Evolutionary conservation across 345 rosid genomes (phyloP), one percentile per base, ranked within the genome.

Genomic region (Theobroma cacao): DNA sequence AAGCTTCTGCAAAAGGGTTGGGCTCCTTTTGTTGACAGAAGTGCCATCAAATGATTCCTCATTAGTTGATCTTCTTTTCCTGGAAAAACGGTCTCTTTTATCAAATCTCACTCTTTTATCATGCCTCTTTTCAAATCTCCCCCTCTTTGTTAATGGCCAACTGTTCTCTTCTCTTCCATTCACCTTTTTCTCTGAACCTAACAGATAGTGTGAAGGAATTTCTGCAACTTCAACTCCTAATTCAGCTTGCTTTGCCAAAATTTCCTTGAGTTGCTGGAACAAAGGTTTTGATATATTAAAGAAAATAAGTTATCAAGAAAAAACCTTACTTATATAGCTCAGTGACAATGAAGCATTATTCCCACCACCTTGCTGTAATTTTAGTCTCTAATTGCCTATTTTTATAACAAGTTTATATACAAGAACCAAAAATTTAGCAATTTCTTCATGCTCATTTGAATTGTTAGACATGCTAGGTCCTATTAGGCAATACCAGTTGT

Each of bases 181-280:
- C 71, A 66, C 81, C 69, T 62, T 88, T 65, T 79, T 89, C 82
- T 78, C 84, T 52, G 83, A 82, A 69, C 87, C 92, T 18, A 79
- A 80, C 24, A 94, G 81, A 85, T 96, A 94, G 72, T 88, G 79
- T 14, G 92, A 83, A 12, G 97, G 97, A 80, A 96, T 81, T 86
- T 96, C 99, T 62, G 98, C 98, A 76, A 94, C 95, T 86, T 92
- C 97, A 80, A 90, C 87, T 64, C 97, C 98, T 79, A 96, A 82
- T 84, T 92, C 95, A 26, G 92, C 97, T 80, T 96, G 99, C 94
- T 90, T 91, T 52, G 90, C 91, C 84, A 96, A 84, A n/a, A 96
- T 84, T 75, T 94, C 92, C 86, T 77, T 91, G 75, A 96, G 93
- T 92, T 89, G 94, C 99, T 96, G 89, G 84, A 84, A 45, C 10